A percentile compares a stretch with the other conserved stretches of the same genome.
phyloP scores from a whole-genome alignment of 768 basidiomycete genomes.

The Psilocybe sp. region DNA sequence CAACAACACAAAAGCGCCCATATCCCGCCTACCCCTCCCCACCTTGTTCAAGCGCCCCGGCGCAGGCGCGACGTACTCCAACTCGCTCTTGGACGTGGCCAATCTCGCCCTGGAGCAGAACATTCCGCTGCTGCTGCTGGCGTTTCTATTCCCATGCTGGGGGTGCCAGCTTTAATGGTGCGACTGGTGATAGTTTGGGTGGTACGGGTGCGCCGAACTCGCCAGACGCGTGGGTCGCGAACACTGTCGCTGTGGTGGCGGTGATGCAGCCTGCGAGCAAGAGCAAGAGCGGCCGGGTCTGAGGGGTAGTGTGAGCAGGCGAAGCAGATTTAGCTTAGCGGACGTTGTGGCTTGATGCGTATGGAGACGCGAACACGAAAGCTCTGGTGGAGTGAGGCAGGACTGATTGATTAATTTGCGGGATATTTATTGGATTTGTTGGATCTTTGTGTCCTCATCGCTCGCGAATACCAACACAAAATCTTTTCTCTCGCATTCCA shows the following conservation, averaged over 20 bases:
- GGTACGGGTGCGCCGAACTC: no score
- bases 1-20: conserved; percentile 34
- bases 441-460: conserved; percentile 1
- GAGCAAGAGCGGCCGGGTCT: conserved; percentile 66
- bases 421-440: background rate
- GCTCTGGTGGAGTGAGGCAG: no score
- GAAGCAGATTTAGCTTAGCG: conserved; percentile 86
- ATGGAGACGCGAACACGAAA: no score
- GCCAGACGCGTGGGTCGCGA: conserved; percentile 72
- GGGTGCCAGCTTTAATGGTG: no score
- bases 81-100: conserved; percentile 50
- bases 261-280: conserved; percentile 74
- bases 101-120: conserved; percentile 25
- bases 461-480: no score
- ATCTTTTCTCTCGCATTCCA: no score
- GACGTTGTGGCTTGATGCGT: conserved; percentile 67
- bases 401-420: no score
- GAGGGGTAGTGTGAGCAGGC: conserved; percentile 60
- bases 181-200: no score
- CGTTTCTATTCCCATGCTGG: conserved; percentile 19
- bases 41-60: conserved; percentile 59
- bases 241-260: conserved; percentile 56
- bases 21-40: conserved; percentile 73
- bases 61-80: conserved; percentile 25
- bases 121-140: conserved; percentile 26